A percentile compares a stretch with the other conserved stretches of the same genome.
phyloP scores from a whole-genome alignment of 352 stramenopile genomes.

The Vaucheria bursata region DNA sequence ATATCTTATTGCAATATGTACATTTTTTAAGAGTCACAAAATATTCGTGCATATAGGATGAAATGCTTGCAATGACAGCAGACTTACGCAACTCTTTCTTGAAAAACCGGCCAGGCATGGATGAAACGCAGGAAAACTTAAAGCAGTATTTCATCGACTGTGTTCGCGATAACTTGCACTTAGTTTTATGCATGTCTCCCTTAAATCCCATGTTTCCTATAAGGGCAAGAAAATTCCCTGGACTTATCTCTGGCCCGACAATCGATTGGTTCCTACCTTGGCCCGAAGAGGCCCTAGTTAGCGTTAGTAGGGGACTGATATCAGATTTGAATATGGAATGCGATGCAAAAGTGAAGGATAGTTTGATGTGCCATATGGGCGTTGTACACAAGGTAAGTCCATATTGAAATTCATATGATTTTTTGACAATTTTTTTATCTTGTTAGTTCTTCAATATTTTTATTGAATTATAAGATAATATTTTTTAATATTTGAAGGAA shows the following conservation, averaged over 20 bases:
- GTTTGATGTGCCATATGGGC: slow-evolving; percentile 93
- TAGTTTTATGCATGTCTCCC: slow-evolving; percentile 98
- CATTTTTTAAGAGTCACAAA: too few relatives aligned
- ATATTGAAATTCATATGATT: too few relatives aligned
- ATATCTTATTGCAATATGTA: too few relatives aligned
- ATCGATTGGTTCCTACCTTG: slow-evolving; percentile 99
- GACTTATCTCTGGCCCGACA: slow-evolving; percentile 88
- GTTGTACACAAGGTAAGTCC: slow-evolving; percentile 95
- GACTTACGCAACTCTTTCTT: slow-evolving; percentile 80
- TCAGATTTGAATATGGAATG: slow-evolving; percentile 90
- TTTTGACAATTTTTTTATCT: neutral
- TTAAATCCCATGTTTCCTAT: slow-evolving; percentile 94
- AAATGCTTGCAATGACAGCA: slow-evolving; percentile 97
- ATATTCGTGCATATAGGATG: too few relatives aligned
- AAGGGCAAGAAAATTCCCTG: slow-evolving; percentile 89
- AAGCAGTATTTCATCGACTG: slow-evolving; percentile 97
- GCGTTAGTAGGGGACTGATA: slow-evolving; percentile 90
- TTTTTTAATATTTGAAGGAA: slow-evolving; percentile 7
- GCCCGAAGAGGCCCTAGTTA: slow-evolving; percentile 93
- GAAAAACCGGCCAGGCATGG: slow-evolving; percentile 64
- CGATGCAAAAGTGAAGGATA: slow-evolving; percentile 61
- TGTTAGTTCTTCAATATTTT: slow-evolving; percentile 3
- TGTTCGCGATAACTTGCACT: slow-evolving; percentile 93
- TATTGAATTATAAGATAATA: neutral
- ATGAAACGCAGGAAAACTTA: slow-evolving; percentile 89